Evolutionary conservation across 2,329 filamentous ascomycete genomes (phyloP), one percentile per base, ranked within the genome.

Genomic region (Fusarium guadeloupense): DNA sequence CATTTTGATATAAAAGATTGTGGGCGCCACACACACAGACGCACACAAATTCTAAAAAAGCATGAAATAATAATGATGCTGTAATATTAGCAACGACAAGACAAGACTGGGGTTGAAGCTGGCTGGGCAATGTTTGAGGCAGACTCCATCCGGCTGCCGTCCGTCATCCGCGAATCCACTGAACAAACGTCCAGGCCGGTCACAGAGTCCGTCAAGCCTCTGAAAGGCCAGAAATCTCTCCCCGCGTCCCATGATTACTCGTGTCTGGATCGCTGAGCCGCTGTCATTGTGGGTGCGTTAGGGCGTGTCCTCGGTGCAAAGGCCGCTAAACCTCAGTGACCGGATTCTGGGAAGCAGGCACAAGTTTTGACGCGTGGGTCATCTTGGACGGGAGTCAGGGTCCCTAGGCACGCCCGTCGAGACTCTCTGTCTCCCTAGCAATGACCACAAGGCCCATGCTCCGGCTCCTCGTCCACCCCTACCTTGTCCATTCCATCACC

Each of bases 311-410:
- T 56, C 61, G 59, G 64, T 59, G 64, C 40, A 49, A 69, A 50
- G 69, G 70, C 68, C 68, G 65, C 69, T 71, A 71, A 66, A 69
- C 66, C 67, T 71, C 66, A 66, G 69, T 71, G 60, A 70, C 69
- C 55, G 58, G 68, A 54, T 64, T 61, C 65, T 71, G 70, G 70
- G 70, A 70, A 68, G 50, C 57, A 63, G 66, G 65, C 68, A 70
- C 68, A 59, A 59, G 56, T 68, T 65, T 59, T 53, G 60, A 33
- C 47, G 56, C 54, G 62, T 53, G 60, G 59, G 66, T 56, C 51
- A 49, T 46, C 64, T 55, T 56, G 45, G 43, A 39, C 20, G 50
- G 54, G 53, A 64, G 56, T 61, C 59, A 64, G 56, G 63, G 59
- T 41, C 64, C 56, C 66, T 51, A 41, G 53, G 40, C 55, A 54